Conservation (phyloP, 1,139 yeast genomes). For the Blastobotrys proliferans region DNA sequence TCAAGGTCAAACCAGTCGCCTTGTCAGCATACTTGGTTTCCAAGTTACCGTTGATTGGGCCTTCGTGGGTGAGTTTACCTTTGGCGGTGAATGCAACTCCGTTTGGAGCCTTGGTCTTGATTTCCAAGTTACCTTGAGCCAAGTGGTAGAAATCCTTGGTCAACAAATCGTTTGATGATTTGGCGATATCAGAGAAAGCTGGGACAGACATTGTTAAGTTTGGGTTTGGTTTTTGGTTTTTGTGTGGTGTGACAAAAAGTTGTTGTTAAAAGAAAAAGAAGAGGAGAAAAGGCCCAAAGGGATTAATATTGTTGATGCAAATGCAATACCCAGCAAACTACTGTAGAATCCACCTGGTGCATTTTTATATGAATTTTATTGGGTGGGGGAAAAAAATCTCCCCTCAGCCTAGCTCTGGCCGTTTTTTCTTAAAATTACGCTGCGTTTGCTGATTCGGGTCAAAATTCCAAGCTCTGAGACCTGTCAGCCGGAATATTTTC, state of each 20-base stretch:
- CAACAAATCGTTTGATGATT: slow-evolving; percentile 84
- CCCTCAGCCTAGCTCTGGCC: too few relatives aligned
- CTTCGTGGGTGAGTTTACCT: slow-evolving; percentile 80
- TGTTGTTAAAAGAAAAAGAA: neutral
- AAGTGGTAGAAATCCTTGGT: slow-evolving; percentile 91
- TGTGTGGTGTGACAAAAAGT: neutral
- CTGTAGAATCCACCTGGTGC: too few relatives aligned
- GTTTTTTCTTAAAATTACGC: too few relatives aligned
- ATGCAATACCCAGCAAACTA: too few relatives aligned
- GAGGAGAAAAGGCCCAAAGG: neutral
- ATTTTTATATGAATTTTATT: too few relatives aligned
- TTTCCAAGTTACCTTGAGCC: slow-evolving; percentile 81
- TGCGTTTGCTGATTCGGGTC: too few relatives aligned
- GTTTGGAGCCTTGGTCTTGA: slow-evolving; percentile 91
- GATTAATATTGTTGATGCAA: too few relatives aligned
- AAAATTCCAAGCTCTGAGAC: too few relatives aligned
- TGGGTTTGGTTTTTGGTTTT: neutral
- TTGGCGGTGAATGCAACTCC: slow-evolving; percentile 94
- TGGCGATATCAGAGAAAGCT: slow-evolving; percentile 68
- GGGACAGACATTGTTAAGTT: slow-evolving; percentile 35
- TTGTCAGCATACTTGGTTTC: slow-evolving; percentile 95
- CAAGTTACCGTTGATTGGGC: slow-evolving; percentile 80
- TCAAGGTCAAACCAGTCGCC: slow-evolving; percentile 85
- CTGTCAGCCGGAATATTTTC: too few relatives aligned
- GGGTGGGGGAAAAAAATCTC: too few relatives aligned